A percentile compares a stretch with the other conserved stretches of the same genome.
These are phyloP conservation scores for Cytospora schulzeri DNA, from an alignment of 2,329 filamentous ascomycete genomes.

Conservation along the genomic window DNA sequence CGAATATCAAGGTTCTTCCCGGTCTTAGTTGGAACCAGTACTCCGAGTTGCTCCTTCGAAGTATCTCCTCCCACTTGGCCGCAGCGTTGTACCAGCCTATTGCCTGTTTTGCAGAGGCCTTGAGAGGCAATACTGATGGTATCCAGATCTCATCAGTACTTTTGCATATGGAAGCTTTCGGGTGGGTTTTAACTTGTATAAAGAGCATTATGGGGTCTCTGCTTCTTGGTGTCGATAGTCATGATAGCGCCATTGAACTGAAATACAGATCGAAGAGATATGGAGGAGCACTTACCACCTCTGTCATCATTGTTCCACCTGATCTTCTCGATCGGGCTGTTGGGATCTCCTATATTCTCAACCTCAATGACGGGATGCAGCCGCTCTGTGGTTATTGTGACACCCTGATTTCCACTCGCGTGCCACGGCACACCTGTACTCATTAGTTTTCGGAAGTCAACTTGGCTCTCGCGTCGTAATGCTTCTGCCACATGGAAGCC, in stretches of 20 bases:
- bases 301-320: constrained; percentile 95
- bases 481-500: constrained; percentile 73
- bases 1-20: constrained; percentile 80
- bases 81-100: constrained; percentile 77
- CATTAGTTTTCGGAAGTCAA: constrained; percentile 60
- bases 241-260: no score
- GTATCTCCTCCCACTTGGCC: constrained; percentile 68
- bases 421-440: constrained; percentile 70
- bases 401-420: constrained; percentile 85
- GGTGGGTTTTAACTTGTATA: background rate
- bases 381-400: constrained; percentile 73
- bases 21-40: constrained; percentile 82
- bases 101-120: constrained; percentile 45
- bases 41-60: constrained; percentile 66
- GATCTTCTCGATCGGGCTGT: constrained; percentile 42
- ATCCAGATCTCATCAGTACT: constrained; percentile 2
- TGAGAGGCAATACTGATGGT: constrained; percentile 56
- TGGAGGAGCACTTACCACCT: constrained; percentile 43
- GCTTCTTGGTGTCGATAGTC: background rate
- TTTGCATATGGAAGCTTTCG: background rate
- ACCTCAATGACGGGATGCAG: constrained; percentile 73
- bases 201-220: background rate
- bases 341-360: constrained; percentile 38
- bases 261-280: background rate
- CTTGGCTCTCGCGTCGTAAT: constrained; percentile 55